phyloP scores from a whole-genome alignment of 2,329 filamentous ascomycete genomes.

The Colletotrichum musicola region DNA sequence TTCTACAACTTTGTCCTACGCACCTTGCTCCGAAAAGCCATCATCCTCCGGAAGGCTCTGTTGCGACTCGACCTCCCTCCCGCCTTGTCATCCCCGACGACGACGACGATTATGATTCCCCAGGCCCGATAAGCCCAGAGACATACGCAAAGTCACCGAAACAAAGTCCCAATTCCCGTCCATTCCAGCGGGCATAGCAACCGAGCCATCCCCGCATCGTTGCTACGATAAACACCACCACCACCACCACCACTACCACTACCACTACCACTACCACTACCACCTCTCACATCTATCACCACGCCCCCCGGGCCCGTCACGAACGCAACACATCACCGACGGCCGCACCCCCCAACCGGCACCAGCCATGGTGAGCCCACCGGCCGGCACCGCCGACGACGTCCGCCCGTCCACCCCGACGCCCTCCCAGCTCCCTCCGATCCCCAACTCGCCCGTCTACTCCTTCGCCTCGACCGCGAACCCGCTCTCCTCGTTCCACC shows the following conservation, averaged over 20 bases:
- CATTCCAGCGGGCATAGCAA: conserved; percentile 6
- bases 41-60: conserved; percentile 14
- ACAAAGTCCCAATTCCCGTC: neutral
- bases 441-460: conserved; percentile 74
- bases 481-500: conserved; percentile 68
- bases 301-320: neutral
- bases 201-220: conserved; percentile 20
- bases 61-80: neutral
- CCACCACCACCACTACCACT: too few species aligned
- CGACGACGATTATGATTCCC: neutral
- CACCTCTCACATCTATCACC: neutral
- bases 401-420: conserved; percentile 57
- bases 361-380: conserved; percentile 48
- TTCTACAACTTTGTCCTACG: neutral
- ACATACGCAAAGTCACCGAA: neutral
- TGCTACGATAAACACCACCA: conserved; percentile 12
- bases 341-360: neutral
- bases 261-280: neutral
- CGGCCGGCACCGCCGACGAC: conserved; percentile 46
- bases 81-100: neutral
- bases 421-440: conserved; percentile 68
- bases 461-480: conserved; percentile 74
- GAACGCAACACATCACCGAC: neutral
- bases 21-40: neutral
- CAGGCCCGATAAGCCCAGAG: conserved; percentile 1